Evolutionary conservation across 2,329 filamentous ascomycete species (phyloP).

Genomic region (Alternaria infectoria): DNA sequence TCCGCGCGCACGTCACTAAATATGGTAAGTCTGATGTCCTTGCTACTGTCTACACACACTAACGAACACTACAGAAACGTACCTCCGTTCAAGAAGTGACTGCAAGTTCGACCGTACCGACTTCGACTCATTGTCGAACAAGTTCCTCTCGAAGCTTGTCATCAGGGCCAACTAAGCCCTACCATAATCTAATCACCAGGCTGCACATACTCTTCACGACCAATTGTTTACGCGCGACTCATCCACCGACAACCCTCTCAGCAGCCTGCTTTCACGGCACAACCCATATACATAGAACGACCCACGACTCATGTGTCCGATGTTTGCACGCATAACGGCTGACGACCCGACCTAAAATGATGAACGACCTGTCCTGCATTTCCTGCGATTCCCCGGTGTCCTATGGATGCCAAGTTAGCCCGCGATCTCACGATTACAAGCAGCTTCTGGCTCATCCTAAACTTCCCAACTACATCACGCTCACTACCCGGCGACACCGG

Average conservation of each 20-base stretch:
- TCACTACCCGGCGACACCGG: slow-evolving; percentile 30
- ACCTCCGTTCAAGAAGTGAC: slow-evolving; percentile 79
- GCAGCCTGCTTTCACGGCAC: slow-evolving; percentile 36
- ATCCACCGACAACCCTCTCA: slow-evolving; percentile 32
- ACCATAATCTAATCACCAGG: slow-evolving; percentile 17
- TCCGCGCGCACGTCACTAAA: slow-evolving; percentile 88
- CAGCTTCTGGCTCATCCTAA: slow-evolving; percentile 19
- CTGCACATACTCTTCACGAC: slow-evolving; percentile 21
- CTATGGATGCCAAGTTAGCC: slow-evolving; percentile 40
- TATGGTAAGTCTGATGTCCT: slow-evolving; percentile 71
- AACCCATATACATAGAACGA: slow-evolving; percentile 38
- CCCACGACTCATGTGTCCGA: slow-evolving; percentile 41
- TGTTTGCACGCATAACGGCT: slow-evolving; percentile 42
- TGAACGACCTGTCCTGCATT: slow-evolving; percentile 37
- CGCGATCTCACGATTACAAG: slow-evolving; percentile 26
- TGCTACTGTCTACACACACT: slow-evolving; percentile 40
- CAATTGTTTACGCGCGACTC: slow-evolving; percentile 26
- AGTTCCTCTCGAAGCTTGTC: slow-evolving; percentile 94
- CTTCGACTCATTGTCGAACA: slow-evolving; percentile 95
- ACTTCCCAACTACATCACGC: slow-evolving; percentile 39
- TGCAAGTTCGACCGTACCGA: slow-evolving; percentile 88
- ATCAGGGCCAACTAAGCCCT: slow-evolving; percentile 81
- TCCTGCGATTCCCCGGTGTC: slow-evolving; percentile 48
- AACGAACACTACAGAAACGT: slow-evolving; percentile 71
- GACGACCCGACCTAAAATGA: slow-evolving; percentile 43